Base-by-base conservation (phyloP, 768 basidiomycete species). In the Imleria badia region DNA sequence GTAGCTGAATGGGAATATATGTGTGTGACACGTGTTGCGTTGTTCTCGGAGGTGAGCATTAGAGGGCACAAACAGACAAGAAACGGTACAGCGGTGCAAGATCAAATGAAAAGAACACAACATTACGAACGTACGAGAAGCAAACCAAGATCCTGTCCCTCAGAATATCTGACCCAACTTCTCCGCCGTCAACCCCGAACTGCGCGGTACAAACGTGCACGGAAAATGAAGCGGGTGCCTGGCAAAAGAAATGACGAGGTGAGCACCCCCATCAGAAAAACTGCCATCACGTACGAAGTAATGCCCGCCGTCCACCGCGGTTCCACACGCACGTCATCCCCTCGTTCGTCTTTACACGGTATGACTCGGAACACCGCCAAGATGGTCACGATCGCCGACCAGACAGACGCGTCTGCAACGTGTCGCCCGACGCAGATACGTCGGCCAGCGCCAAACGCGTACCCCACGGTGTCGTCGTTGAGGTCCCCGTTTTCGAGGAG, bases 321-420 rank as follows among this genome's bases (percentile, higher is more conserved):
- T 6, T 59, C 49, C 14, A 65, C 62, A 7, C 3, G 26, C 26
- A 71, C 23, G 5, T 69, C 56, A 10, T 64, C 57, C 20, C 68
- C 70, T 38, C 54, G 56, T 35, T 60, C 55, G 40, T 70, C 65
- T 39, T 58, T 64, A 20, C 58, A 60, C 26, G 72, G 72, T 40
- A 45, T 51, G 44, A 78, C 73, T 14, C 60, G 59, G 56, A 77
- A 75, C 2, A 69, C 48, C 3, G 75, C 71, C 26, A 78, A 63
- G 12, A 71, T 61, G 30, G 66, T 53, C 35, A 62, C 66, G 26
- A 72, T 72, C 5, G 74, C 70, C 13, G 72, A 65, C 64, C 72
- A 74, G 26, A 78, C 15, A 15, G 73, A 75, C 1, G 73, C 68
- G 19, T 78, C 75, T 6, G 75, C 79, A 36, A 82, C 60, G 43